phyloP scores from a whole-genome alignment of 495 filamentous ascomycete genomes.

The Acidiella bohemica region DNA sequence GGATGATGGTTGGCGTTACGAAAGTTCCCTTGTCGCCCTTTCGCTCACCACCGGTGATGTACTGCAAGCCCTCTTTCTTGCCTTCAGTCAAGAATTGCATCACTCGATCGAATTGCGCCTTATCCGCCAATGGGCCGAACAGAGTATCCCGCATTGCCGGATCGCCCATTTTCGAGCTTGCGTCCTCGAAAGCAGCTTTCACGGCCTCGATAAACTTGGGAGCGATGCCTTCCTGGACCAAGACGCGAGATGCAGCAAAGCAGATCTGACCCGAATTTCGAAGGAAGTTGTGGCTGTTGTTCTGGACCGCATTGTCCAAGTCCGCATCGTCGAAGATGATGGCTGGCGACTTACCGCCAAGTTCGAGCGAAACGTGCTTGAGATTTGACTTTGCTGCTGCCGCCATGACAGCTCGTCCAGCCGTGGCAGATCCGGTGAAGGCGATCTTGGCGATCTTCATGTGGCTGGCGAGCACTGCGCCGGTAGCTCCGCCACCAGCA shows the following conservation, averaged over 20 bases:
- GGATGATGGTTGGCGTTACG: conserved; percentile 38
- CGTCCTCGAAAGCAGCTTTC: conserved; percentile 24
- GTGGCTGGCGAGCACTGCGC: conserved; percentile 24
- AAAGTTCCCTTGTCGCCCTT: conserved; percentile 31
- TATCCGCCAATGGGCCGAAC: conserved; percentile 27
- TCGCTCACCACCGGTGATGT: conserved; percentile 21
- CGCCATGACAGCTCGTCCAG: conserved; percentile 25
- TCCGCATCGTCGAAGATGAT: conserved; percentile 30
- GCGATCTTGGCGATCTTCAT: conserved; percentile 29
- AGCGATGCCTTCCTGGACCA: conserved; percentile 26
- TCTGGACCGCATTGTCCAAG: conserved; percentile 24
- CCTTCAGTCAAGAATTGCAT: conserved; percentile 23
- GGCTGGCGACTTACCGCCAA: conserved; percentile 28
- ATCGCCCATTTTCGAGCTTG: conserved; percentile 21
- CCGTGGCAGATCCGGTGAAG: conserved; percentile 25
- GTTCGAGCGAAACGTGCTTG: conserved; percentile 28
- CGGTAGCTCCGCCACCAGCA: conserved; percentile 23
- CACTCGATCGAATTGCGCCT: conserved; percentile 27
- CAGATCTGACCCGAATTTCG: conserved; percentile 23
- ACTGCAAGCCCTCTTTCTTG: conserved; percentile 21
- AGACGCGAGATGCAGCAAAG: conserved; percentile 22
- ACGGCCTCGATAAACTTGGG: conserved; percentile 24
- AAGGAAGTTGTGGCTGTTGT: conserved; percentile 15
- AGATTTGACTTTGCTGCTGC: conserved; percentile 27
- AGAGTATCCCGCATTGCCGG: conserved; percentile 18